Evolutionary conservation across 352 stramenopile genomes (phyloP), one percentile per base, ranked within the genome.

Genomic region (Globisporangium parvum): DNA sequence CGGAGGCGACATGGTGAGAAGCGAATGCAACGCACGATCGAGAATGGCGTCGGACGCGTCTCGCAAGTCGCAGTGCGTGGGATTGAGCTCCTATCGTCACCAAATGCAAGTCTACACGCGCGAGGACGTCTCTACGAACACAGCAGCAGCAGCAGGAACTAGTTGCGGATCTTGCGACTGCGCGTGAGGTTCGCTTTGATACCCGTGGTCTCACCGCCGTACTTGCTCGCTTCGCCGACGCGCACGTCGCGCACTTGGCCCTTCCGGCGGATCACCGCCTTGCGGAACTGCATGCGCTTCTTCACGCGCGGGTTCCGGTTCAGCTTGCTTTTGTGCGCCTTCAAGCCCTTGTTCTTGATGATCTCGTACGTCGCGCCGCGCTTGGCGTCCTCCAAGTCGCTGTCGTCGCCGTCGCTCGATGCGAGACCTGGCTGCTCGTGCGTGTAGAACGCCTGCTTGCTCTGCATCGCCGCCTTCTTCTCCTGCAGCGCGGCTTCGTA

Each of bases 261-360:
- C 78, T 98, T 99, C 70, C 96, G 84, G 63, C 91, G 77, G 65
- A 98, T 98, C 28, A 98, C 68, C n/a, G 96, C 96, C 78, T 98
- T 98, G 57, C 93, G 84, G 79, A 98, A 99, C 70, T 98, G 91
- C 67, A 98, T 70, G 54, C 96, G 82, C 70, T 99, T 99, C 87
- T 99, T 99, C 52, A 99, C 91, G 62, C 97, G 91, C 51, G 97
- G 97, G 70, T 99, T 99, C 45, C 97, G 86, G 75, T 99, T 99
- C 55, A 98, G 77, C 71, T 99, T 99, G 73, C 83, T 96, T 75
- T 98, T 98, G 83, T 99, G 96, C 26, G 96, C 81, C 60, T 98
- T 98, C 53, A 99, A 79, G 10, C 97, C 97, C 64, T 96, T 89
- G 75, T 99, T 99, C 73, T 98, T 98, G 62, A 99, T 91, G 53